These are phyloP conservation scores for Andalucia godoyi DNA, from an alignment of 78 protist species.

Conservation along the genomic window DNA sequence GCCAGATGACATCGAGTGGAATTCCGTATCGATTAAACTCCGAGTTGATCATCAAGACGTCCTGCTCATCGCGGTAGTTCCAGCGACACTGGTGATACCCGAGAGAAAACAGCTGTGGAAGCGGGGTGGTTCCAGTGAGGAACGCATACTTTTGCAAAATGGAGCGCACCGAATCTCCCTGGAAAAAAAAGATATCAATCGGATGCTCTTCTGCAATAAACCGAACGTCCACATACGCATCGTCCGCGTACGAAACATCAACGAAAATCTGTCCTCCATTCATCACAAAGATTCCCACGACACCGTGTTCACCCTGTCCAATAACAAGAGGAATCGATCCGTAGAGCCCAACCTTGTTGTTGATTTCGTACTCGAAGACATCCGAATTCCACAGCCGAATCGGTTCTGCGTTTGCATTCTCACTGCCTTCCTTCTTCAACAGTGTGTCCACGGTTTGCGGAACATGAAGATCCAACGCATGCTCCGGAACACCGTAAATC, in stretches of 20 bases:
- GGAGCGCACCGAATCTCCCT: conserved; percentile 57
- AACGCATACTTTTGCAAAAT: conserved; percentile 52
- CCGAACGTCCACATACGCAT: conserved; percentile 28
- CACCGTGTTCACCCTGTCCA: conserved; percentile 27
- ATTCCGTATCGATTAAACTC: conserved; percentile 71
- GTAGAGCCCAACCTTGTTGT: conserved; percentile 81
- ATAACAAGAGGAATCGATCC: conserved; percentile 86
- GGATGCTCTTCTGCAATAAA: conserved; percentile 81
- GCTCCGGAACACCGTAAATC: conserved; percentile 89
- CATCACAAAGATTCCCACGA: conserved; percentile 60
- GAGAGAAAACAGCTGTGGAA: conserved; percentile 84
- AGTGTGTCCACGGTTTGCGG: background rate
- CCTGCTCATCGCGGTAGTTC: conserved; percentile 83
- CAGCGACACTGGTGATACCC: conserved; percentile 99
- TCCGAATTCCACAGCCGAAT: conserved; percentile 89
- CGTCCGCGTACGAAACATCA: conserved; percentile 37
- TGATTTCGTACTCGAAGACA: conserved; percentile 84
- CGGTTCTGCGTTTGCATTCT: conserved; percentile 50
- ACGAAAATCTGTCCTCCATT: conserved; percentile 89
- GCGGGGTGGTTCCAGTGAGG: conserved; percentile 71
- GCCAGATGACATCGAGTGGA: conserved; percentile 97
- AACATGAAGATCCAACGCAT: conserved; percentile 49
- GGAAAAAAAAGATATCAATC: conserved; percentile 74
- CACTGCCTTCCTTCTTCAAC: background rate
- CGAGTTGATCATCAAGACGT: conserved; percentile 43